A percentile compares a stretch with the other conserved stretches of the same genome.
Evolutionary conservation across 352 stramenopile genomes (phyloP).

Genomic region (Globisporangium paroecandrum): DNA sequence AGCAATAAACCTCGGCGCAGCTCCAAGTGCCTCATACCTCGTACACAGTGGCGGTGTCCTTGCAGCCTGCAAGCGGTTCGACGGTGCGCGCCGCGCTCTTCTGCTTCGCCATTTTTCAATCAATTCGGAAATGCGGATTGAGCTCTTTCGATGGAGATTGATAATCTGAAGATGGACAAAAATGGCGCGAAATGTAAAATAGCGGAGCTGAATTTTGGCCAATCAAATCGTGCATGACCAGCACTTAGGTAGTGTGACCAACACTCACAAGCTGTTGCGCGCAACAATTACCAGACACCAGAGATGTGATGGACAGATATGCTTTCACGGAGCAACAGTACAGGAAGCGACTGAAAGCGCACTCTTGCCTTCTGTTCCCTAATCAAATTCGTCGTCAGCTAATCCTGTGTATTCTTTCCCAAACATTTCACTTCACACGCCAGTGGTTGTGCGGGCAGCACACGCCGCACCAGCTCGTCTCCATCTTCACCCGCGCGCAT

Average conservation of each 20-base stretch:
- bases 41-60: neutral
- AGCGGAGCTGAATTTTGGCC: neutral
- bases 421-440: too few species aligned
- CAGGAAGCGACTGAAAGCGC: too few species aligned
- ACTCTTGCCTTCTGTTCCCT: too few species aligned
- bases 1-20: neutral
- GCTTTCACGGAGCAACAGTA: too few species aligned
- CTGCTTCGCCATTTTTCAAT: neutral
- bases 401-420: too few species aligned
- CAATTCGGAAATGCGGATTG: neutral
- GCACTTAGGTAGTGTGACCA: neutral
- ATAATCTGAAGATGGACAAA: neutral
- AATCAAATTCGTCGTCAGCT: too few species aligned
- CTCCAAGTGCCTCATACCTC: neutral
- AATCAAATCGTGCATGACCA: neutral
- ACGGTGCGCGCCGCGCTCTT: conserved; percentile 2
- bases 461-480: too few species aligned
- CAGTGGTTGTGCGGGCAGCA: too few species aligned
- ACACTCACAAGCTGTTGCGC: neutral
- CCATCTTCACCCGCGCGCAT: too few species aligned
- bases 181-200: neutral
- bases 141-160: neutral
- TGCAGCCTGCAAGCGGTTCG: neutral
- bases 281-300: too few species aligned
- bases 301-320: too few species aligned